A percentile compares a stretch with the other conserved stretches of the same genome.
These are phyloP conservation scores for Candida endomychidarum DNA, from an alignment of 805 yeast genomes.

Conservation along the genomic window DNA sequence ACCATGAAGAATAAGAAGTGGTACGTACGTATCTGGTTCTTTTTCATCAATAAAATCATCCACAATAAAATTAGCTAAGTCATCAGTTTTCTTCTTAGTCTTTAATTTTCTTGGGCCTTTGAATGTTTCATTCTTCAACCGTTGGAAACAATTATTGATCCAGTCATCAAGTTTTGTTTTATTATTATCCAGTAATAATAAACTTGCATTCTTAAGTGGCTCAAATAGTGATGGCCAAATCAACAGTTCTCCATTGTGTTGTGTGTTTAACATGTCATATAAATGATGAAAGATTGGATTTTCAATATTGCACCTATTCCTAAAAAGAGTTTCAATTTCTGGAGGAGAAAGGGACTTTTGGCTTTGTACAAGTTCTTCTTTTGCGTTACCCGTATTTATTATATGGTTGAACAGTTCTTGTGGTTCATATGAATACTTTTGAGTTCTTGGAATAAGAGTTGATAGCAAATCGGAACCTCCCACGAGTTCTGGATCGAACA, in stretches of 20 bases:
- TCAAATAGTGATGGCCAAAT: constrained; percentile 48
- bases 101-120: constrained; percentile 33
- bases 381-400: neutral
- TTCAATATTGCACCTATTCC: constrained; percentile 1
- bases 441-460: neutral
- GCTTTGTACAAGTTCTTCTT: too few relatives aligned
- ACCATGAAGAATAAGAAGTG: constrained; percentile 68
- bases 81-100: constrained; percentile 24
- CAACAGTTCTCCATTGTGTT: neutral
- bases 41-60: constrained; percentile 27
- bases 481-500: too few relatives aligned
- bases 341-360: neutral
- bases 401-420: neutral
- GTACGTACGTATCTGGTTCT: constrained; percentile 49
- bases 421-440: neutral
- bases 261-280: neutral
- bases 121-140: constrained; percentile 29
- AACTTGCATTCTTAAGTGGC: constrained; percentile 35
- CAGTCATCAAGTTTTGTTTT: constrained; percentile 32
- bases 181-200: constrained; percentile 30
- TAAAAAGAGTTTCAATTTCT: neutral
- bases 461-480: too few relatives aligned
- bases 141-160: constrained; percentile 41
- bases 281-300: constrained; percentile 5
- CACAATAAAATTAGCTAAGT: constrained; percentile 38